Base-by-base conservation (phyloP, 2,329 filamentous ascomycete species). In the Sclerotinia minor region DNA sequence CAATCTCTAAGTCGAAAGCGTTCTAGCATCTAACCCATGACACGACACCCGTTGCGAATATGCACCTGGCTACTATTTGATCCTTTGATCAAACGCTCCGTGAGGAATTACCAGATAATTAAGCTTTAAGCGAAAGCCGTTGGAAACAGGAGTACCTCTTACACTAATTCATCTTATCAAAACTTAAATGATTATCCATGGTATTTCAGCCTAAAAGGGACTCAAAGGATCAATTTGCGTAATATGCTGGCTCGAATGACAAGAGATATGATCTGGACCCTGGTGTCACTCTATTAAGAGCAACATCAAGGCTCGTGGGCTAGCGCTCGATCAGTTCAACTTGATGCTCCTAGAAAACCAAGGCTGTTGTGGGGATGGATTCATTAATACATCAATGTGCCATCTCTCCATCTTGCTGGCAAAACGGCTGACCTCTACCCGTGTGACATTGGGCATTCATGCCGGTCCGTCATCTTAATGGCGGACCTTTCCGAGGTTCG, bases 361-460 rank as follows among this genome's bases (percentile, higher is more conserved):
- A 58, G n/a, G 2, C 24, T 45, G 24, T 5, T 11, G 45, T 29
- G 15, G 15, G 50, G 29, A 26, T 41, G 38, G 21, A 29, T n/a
- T 45, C 24, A 11, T 21, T 41, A 29, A 7, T 19, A 44, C 2
- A 58, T 59, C 55, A 59, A 59, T 41, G 38, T 29, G n/a, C 15
- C 32, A 8, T 35, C n/a, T 5, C 15, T 38, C 7, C 21, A 57
- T 26, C 44, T 57, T 41, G 54, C 54, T 26, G 15, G 35, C 8
- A n/a, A 17, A 7, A 24, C 4, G 17, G 53, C 21, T 38, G 11
- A 17, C 35, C 5, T 17, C n/a, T 5, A 19, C 35, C 26, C 15
- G 54, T 58, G n/a, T 58, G 38, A 44, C 54, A n/a, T 58, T 58
- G 54, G 54, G 54, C 54, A 58, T 44, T 11, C 7, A 61, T 61